Conservation (phyloP, 2,329 filamentous ascomycete species). For the Aphanocladium album region DNA sequence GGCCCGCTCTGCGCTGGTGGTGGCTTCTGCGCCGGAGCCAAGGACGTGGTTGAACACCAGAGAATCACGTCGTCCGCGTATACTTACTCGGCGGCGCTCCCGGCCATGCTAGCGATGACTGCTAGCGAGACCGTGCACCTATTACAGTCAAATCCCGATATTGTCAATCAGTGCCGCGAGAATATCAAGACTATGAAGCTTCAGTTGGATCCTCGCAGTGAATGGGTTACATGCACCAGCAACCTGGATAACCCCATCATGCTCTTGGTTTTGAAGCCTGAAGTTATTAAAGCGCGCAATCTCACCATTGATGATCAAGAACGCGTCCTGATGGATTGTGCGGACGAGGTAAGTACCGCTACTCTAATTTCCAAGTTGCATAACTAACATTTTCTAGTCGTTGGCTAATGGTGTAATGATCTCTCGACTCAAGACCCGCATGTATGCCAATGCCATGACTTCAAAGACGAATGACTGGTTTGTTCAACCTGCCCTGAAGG, state of each 20-base stretch:
- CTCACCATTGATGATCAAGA: slow-evolving; percentile 75
- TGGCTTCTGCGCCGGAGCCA: slow-evolving; percentile 88
- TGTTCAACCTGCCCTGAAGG: slow-evolving; percentile 77
- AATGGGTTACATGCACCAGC: slow-evolving; percentile 85
- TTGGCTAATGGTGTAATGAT: slow-evolving; percentile 86
- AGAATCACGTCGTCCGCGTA: slow-evolving; percentile 89
- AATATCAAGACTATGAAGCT: slow-evolving; percentile 80
- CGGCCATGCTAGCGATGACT: slow-evolving; percentile 91
- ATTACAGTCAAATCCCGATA: slow-evolving; percentile 80
- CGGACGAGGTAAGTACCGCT: slow-evolving; percentile 74
- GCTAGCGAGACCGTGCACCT: slow-evolving; percentile 85
- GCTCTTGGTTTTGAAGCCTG: slow-evolving; percentile 75
- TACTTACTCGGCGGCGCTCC: slow-evolving; percentile 91
- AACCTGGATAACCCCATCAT: slow-evolving; percentile 80
- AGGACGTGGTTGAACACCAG: slow-evolving; percentile 93
- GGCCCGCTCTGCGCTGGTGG: slow-evolving; percentile 88
- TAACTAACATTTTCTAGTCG: slow-evolving; percentile 45
- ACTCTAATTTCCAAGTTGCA: too few relatives aligned
- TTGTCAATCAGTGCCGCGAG: slow-evolving; percentile 73
- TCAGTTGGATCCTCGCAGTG: slow-evolving; percentile 86
- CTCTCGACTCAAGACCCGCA: slow-evolving; percentile 76
- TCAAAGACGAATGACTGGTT: slow-evolving; percentile 66
- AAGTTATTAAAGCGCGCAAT: slow-evolving; percentile 67
- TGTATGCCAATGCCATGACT: slow-evolving; percentile 57
- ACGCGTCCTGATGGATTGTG: slow-evolving; percentile 76